Conservation (phyloP, 371 early-diverging fungal species). For the Mucor circinelloides region DNA sequence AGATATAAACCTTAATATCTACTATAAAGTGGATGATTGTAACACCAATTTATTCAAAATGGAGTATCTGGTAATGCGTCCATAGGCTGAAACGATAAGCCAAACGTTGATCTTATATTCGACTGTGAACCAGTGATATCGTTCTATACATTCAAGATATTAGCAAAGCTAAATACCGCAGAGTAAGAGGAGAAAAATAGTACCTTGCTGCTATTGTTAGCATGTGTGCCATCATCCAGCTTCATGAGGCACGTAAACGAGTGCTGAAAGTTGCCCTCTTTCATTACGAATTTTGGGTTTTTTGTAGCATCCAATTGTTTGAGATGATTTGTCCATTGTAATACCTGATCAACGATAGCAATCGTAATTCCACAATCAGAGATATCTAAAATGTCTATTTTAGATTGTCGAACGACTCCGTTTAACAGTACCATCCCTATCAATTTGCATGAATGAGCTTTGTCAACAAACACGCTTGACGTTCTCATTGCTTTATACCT, state of each 20-base stretch:
- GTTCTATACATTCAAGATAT: not conserved
- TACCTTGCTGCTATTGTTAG: not conserved
- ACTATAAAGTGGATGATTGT: not conserved
- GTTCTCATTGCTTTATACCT: conserved; percentile 10
- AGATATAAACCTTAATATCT: not conserved
- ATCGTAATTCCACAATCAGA: conserved; percentile 18
- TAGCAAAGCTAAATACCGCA: not conserved
- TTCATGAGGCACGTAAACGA: not conserved
- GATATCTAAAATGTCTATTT: conserved; percentile 9
- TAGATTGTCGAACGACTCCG: not conserved
- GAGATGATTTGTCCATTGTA: conserved; percentile 10
- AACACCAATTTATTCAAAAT: not conserved
- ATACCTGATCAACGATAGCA: not conserved
- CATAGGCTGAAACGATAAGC: conserved; percentile 1
- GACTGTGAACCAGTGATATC: not conserved
- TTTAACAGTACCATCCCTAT: not conserved
- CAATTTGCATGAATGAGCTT: not conserved
- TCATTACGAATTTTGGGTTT: not conserved
- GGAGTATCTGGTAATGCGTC: not conserved
- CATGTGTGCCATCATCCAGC: not conserved
- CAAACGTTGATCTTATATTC: not conserved
- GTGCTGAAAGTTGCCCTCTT: not conserved
- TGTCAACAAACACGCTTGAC: not conserved
- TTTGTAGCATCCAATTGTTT: conserved; percentile 13
- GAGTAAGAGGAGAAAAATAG: not conserved